These are phyloP conservation scores for Puccinia novopanici DNA, from an alignment of 1,284 basidiomycete genomes.

Conservation along the genomic window DNA sequence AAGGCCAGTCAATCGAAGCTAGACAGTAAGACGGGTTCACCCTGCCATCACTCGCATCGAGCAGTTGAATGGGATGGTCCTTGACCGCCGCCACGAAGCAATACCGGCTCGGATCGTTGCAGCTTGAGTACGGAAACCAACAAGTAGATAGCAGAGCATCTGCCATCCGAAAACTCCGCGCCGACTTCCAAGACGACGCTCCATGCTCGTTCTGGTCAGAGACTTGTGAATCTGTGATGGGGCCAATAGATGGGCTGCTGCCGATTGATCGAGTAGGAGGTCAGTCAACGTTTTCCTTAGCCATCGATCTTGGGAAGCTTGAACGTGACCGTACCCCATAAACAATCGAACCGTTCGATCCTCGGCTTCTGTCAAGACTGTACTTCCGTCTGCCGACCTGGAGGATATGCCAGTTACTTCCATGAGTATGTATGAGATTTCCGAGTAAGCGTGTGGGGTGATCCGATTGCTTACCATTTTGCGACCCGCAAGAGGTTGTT, in stretches of 20 bases:
- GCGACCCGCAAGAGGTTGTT: conserved; percentile 32
- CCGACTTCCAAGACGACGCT: conserved; percentile 20
- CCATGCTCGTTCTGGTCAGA: neutral
- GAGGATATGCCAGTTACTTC: neutral
- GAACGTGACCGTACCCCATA: conserved; percentile 7
- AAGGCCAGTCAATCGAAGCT: neutral
- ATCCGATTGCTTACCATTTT: conserved; percentile 28
- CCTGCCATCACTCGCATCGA: conserved; percentile 75
- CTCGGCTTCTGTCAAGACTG: conserved; percentile 48
- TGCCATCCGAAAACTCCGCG: conserved; percentile 19
- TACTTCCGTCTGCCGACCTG: conserved; percentile 46
- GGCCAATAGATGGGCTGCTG: neutral
- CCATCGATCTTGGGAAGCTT: neutral
- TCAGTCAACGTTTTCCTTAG: neutral
- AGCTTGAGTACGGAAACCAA: conserved; percentile 78
- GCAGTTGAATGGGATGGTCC: conserved; percentile 76
- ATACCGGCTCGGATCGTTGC: conserved; percentile 66
- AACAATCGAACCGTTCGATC: conserved; percentile 44
- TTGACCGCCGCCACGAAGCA: conserved; percentile 79
- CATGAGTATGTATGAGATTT: neutral
- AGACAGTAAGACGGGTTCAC: conserved; percentile 62
- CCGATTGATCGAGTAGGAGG: neutral
- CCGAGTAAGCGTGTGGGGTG: too few relatives aligned
- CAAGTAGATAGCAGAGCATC: conserved; percentile 46
- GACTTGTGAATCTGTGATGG: neutral